Conservation (phyloP, 2,329 filamentous ascomycete species). For the Apiospora pterosperma region DNA sequence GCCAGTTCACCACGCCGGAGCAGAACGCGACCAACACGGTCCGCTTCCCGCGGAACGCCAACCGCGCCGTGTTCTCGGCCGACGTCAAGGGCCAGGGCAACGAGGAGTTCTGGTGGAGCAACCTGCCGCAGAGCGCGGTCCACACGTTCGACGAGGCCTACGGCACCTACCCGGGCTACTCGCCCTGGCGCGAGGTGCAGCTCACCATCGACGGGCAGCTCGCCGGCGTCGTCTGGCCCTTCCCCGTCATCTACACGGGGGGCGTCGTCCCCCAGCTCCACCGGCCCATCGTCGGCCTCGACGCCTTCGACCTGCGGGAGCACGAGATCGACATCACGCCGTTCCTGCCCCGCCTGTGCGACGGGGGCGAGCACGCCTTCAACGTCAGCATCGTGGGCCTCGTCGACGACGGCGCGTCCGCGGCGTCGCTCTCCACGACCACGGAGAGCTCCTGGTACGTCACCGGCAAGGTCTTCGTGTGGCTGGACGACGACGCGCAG, state of each 20-base stretch:
- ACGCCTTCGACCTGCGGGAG: slow-evolving; percentile 75
- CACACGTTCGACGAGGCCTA: slow-evolving; percentile 55
- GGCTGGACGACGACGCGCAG: slow-evolving; percentile 50
- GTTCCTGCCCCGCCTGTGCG: slow-evolving; percentile 66
- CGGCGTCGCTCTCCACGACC: slow-evolving; percentile 46
- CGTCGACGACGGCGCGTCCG: slow-evolving; percentile 48
- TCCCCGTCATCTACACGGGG: slow-evolving; percentile 78
- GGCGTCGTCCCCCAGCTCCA: slow-evolving; percentile 75
- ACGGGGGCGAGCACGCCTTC: slow-evolving; percentile 64
- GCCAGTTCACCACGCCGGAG: slow-evolving; percentile 64
- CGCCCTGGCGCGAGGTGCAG: slow-evolving; percentile 76
- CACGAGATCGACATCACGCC: slow-evolving; percentile 81
- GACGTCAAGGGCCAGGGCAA: slow-evolving; percentile 70
- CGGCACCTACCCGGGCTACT: slow-evolving; percentile 61
- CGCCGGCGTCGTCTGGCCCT: slow-evolving; percentile 77
- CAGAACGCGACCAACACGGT: slow-evolving; percentile 58
- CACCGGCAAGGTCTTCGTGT: slow-evolving; percentile 78
- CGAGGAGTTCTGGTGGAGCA: slow-evolving; percentile 87
- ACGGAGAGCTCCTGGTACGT: slow-evolving; percentile 71
- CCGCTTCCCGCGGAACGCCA: slow-evolving; percentile 61
- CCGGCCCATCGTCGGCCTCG: slow-evolving; percentile 73
- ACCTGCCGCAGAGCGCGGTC: slow-evolving; percentile 62
- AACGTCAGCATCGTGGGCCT: slow-evolving; percentile 65
- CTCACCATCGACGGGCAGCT: slow-evolving; percentile 69
- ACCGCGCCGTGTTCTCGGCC: slow-evolving; percentile 71